phyloP scores from a whole-genome alignment of 1,284 basidiomycete genomes.

The Ustilago curta region DNA sequence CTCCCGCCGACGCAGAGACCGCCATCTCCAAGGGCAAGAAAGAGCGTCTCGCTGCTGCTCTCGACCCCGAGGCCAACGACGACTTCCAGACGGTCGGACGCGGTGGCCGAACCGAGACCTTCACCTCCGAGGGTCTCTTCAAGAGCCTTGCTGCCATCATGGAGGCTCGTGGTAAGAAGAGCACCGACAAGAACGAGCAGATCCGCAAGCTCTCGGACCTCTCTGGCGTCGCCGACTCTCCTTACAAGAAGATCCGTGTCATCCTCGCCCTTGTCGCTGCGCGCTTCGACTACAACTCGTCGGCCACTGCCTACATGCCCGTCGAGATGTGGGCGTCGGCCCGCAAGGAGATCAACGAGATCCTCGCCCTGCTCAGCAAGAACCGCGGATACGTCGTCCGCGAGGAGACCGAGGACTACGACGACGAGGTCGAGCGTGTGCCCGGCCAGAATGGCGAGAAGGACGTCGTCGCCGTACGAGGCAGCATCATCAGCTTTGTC shows the following conservation, averaged over 20 bases:
- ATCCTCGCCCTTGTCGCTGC: constrained; percentile 92
- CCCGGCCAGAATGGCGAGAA: constrained; percentile 74
- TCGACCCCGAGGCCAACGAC: constrained; percentile 73
- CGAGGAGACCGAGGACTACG: constrained; percentile 90
- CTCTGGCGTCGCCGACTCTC: constrained; percentile 81
- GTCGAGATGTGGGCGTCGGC: constrained; percentile 90
- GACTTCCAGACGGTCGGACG: constrained; percentile 93
- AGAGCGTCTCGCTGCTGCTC: constrained; percentile 65
- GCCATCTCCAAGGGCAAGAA: constrained; percentile 72
- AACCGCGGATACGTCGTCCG: constrained; percentile 81
- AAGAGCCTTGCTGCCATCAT: constrained; percentile 91
- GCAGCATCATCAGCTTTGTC: constrained; percentile 75
- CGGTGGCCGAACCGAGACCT: constrained; percentile 85
- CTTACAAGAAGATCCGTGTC: constrained; percentile 94
- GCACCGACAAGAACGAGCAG: constrained; percentile 94
- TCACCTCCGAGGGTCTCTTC: constrained; percentile 89
- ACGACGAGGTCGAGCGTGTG: constrained; percentile 86
- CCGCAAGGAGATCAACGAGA: constrained; percentile 86
- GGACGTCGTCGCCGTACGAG: constrained; percentile 62
- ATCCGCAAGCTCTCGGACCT: constrained; percentile 89
- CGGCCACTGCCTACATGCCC: constrained; percentile 87
- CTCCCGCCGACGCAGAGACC: constrained; percentile 72
- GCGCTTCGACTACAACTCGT: constrained; percentile 95
- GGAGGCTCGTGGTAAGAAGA: constrained; percentile 96
- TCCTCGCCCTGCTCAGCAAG: constrained; percentile 81